Evolutionary conservation across 1,284 basidiomycete species (phyloP), one percentile per base, ranked within the genome.

Genomic region (Takashimella koratensis): DNA sequence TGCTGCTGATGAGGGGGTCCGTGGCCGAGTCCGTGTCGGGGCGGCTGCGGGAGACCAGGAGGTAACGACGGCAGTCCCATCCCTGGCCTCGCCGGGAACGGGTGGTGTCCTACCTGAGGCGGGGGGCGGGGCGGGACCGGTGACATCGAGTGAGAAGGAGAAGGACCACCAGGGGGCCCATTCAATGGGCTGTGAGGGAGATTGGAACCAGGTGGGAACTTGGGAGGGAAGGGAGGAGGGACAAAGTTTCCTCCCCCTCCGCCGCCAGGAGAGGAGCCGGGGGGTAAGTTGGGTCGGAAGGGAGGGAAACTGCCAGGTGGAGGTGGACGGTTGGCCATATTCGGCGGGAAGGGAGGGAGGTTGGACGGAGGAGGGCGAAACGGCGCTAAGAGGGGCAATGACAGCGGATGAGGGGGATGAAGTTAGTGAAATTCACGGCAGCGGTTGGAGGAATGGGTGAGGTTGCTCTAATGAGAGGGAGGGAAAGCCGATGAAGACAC

Each of bases 201-300:
- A 27, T 45, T 45, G 45, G 42, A 10, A 42, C 30, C 19, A 42
- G 45, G 13, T 49, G 46, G 13, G 54, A 49, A 27, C 46, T 52
- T 62, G 27, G 57, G 59, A 24, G 53, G 62, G 25, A 57, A 57
- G 1, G 62, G 60, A 1, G 57, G 54, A 4, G 57, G 49, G 30
- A 36, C 30, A 16, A 36, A 36, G 8, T 16, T 16, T 36, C 10
- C 30, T 36, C 30, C 30, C 0, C 43, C 43, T 13, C 27, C 23
- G 16, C 27, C 24, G 1, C 47, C 44, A 20, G 47, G 47, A 25
- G 53, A 44, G 1, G 41, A 45, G 6, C 61, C 63, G 10, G 65
- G 67, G n/a, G 64, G 47, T 30, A 64, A 62, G 41, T 64, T 65
- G 4, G 64, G 68, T 20, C 64, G 59, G 55, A 70, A 68, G 2